These are phyloP conservation scores for Coffea eugenioides DNA, from an alignment of 257 asterid species.

Conservation along the genomic window DNA sequence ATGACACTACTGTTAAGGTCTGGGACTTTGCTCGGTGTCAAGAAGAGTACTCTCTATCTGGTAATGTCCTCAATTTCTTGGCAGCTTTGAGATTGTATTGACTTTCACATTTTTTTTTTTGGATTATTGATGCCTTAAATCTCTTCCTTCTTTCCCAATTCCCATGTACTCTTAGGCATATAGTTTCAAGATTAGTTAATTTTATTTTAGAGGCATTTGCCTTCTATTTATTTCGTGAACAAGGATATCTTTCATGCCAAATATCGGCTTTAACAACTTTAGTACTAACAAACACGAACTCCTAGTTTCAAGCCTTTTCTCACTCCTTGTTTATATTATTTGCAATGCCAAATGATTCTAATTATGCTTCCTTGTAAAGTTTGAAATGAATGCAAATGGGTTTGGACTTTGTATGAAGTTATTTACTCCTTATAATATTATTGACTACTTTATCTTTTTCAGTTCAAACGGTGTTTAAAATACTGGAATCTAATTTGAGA, in stretches of 20 bases:
- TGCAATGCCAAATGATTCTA: background rate
- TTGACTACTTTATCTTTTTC: background rate
- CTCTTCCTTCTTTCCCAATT: background rate
- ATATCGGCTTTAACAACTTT: background rate
- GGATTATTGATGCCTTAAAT: background rate
- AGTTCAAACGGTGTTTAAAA: background rate
- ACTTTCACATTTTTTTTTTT: background rate
- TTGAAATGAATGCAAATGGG: background rate
- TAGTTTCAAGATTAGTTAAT: background rate
- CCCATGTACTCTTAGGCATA: background rate
- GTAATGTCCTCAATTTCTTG: constrained; percentile 64
- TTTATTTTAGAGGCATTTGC: background rate
- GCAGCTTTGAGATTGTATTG: constrained; percentile 16
- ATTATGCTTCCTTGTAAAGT: background rate
- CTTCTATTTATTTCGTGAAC: background rate
- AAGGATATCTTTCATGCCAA: background rate
- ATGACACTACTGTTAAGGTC: constrained; percentile 94
- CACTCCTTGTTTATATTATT: background rate
- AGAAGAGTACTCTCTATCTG: constrained; percentile 91
- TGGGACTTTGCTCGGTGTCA: constrained; percentile 99
- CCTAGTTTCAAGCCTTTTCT: background rate
- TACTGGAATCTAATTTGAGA: background rate
- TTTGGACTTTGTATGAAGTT: background rate
- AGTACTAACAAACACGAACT: background rate
- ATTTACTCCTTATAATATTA: background rate